phyloP scores from a whole-genome alignment of 768 basidiomycete genomes.

The Kwoniella europaea region DNA sequence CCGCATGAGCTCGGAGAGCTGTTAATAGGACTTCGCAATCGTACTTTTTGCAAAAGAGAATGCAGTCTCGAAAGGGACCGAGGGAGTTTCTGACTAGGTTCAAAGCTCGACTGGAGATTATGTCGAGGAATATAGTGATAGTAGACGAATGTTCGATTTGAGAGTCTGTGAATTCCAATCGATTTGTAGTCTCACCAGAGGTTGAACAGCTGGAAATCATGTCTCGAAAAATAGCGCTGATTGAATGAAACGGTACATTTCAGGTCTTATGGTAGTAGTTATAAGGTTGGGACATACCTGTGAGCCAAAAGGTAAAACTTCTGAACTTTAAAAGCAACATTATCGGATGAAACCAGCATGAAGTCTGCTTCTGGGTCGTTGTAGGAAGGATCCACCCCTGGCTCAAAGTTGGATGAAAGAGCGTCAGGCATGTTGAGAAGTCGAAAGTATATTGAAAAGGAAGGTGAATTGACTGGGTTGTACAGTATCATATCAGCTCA shows the following conservation, averaged over 20 bases:
- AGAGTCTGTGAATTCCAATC: background rate
- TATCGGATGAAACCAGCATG: slow-evolving; percentile 23
- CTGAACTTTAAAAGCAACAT: slow-evolving; percentile 19
- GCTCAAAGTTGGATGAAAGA: too few species aligned
- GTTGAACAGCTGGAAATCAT: background rate
- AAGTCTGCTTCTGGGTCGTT: slow-evolving; percentile 22
- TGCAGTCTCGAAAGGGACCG: background rate
- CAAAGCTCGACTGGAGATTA: background rate
- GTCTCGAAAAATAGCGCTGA: background rate
- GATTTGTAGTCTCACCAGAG: background rate
- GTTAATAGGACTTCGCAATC: slow-evolving; percentile 1
- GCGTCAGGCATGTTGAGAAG: too few species aligned
- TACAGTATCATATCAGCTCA: too few species aligned
- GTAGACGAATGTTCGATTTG: background rate
- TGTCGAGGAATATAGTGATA: slow-evolving; percentile 10
- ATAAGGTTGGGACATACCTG: slow-evolving; percentile 1
- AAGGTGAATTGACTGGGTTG: too few species aligned
- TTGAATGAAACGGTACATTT: background rate
- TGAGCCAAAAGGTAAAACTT: slow-evolving; percentile 14
- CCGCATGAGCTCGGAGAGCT: background rate
- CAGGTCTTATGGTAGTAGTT: background rate
- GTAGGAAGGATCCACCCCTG: background rate
- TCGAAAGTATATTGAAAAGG: too few species aligned
- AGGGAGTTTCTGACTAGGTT: background rate
- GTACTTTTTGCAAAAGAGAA: slow-evolving; percentile 4